phyloP scores from a whole-genome alignment of 1,139 yeast species.

The Candida sp. region DNA sequence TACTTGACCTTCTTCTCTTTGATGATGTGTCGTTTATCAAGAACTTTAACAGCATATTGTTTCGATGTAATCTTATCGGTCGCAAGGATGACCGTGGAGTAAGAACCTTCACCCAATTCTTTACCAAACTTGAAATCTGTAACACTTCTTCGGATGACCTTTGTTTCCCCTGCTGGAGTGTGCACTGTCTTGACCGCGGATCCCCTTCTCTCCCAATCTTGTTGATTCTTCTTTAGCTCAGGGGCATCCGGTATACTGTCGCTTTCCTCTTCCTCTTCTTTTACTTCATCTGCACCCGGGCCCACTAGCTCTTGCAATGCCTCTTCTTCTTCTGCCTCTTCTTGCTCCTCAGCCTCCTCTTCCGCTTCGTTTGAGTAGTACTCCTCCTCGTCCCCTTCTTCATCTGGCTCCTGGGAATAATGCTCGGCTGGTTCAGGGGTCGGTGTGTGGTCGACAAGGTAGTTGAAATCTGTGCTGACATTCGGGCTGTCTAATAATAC shows the following conservation, averaged over 20 bases:
- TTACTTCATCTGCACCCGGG: not conserved
- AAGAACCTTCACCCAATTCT: slow-evolving; percentile 94
- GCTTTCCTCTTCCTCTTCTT: slow-evolving; percentile 7
- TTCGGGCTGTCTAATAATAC: slow-evolving; percentile 39
- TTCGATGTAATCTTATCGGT: slow-evolving; percentile 73
- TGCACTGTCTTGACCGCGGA: slow-evolving; percentile 38
- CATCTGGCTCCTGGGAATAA: not conserved
- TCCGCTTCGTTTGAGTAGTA: not conserved
- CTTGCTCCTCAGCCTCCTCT: not conserved
- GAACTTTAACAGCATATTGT: slow-evolving; percentile 88
- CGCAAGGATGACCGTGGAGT: slow-evolving; percentile 92
- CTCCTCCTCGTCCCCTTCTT: slow-evolving; percentile 13
- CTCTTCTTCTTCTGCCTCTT: slow-evolving; percentile 15
- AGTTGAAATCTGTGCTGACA: slow-evolving; percentile 17
- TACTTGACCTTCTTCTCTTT: slow-evolving; percentile 95
- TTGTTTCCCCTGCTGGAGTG: slow-evolving; percentile 16
- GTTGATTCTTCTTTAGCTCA: slow-evolving; percentile 14
- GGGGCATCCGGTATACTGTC: not conserved
- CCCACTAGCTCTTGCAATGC: slow-evolving; percentile 14
- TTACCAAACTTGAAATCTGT: slow-evolving; percentile 88
- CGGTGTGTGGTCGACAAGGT: slow-evolving; percentile 14
- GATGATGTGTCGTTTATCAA: slow-evolving; percentile 93
- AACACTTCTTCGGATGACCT: slow-evolving; percentile 62
- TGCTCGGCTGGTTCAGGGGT: not conserved
- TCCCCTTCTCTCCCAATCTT: slow-evolving; percentile 41